These are phyloP conservation scores for Perkinsus marinus DNA, from an alignment of 169 alveolate species.

Conservation along the genomic window DNA sequence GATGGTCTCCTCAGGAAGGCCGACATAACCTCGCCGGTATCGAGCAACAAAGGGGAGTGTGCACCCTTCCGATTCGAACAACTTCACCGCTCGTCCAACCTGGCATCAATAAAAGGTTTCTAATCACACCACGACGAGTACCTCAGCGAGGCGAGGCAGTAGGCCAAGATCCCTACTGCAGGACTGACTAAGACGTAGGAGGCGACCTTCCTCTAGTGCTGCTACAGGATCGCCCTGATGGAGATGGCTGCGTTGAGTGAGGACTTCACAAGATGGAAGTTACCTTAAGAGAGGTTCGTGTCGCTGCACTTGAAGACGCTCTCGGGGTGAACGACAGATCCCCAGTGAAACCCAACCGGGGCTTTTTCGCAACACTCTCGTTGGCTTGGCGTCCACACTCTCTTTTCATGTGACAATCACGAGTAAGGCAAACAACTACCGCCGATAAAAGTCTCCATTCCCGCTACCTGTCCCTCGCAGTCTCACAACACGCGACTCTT, in stretches of 20 bases:
- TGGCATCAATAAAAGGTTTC: not conserved
- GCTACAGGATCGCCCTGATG: not conserved
- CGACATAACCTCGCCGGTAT: not conserved
- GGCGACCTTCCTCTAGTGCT: not conserved
- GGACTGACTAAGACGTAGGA: not conserved
- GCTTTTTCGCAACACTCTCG: too few species aligned
- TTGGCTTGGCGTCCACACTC: too few species aligned
- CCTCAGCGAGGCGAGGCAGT: not conserved
- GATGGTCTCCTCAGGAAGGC: not conserved
- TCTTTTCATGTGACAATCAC: too few species aligned
- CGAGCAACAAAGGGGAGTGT: not conserved
- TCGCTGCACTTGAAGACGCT: too few species aligned
- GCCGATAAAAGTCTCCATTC: too few species aligned
- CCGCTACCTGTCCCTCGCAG: too few species aligned
- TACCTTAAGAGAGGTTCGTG: too few species aligned
- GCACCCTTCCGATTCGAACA: not conserved
- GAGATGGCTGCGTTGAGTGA: not conserved
- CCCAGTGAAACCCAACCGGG: too few species aligned
- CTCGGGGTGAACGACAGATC: too few species aligned
- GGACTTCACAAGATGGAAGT: not conserved
- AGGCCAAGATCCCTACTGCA: not conserved
- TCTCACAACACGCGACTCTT: too few species aligned
- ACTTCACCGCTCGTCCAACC: not conserved
- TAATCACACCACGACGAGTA: not conserved
- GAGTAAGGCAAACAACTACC: too few species aligned